Conservation (phyloP, 1,284 basidiomycete genomes). For the Phylloboletellus chloephorus region DNA sequence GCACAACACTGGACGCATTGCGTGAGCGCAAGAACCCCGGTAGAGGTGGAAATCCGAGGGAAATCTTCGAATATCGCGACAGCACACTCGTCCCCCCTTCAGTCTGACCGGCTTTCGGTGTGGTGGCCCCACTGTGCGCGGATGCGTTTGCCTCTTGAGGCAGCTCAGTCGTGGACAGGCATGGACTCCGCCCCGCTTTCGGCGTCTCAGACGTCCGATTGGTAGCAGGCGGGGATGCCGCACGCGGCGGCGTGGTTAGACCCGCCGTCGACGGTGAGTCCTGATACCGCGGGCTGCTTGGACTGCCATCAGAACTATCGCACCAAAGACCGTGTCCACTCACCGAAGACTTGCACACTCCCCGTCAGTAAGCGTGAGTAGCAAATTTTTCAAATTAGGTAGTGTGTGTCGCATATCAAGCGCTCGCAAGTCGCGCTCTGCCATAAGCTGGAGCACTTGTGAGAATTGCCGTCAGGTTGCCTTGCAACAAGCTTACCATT, state of each 20-base stretch:
- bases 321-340: conserved; percentile 21
- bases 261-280: conserved; percentile 26
- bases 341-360: conserved; percentile 47
- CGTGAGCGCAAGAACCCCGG: conserved; percentile 60
- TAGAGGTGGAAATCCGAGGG: conserved; percentile 56
- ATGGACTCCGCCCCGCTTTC: conserved; percentile 34
- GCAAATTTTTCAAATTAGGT: conserved; percentile 91
- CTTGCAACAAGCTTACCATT: conserved; percentile 51
- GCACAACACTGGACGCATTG: conserved; percentile 41
- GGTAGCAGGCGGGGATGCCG: conserved; percentile 11
- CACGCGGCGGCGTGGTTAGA: conserved; percentile 26
- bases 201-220: conserved; percentile 28
- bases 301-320: conserved; percentile 16
- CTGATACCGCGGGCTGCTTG: conserved; percentile 18
- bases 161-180: conserved; percentile 23
- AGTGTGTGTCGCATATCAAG: conserved; percentile 94
- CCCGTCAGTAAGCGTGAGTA: conserved; percentile 78
- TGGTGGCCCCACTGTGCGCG: conserved; percentile 47
- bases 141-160: conserved; percentile 36
- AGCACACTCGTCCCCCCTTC: conserved; percentile 24
- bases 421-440: conserved; percentile 78
- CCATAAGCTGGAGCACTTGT: conserved; percentile 67
- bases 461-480: conserved; percentile 7
- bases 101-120: conserved; percentile 40
- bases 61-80: conserved; percentile 39